Evolutionary conservation across 148 eudicot species (phyloP).

Genomic region (Rhododendron vialii): DNA sequence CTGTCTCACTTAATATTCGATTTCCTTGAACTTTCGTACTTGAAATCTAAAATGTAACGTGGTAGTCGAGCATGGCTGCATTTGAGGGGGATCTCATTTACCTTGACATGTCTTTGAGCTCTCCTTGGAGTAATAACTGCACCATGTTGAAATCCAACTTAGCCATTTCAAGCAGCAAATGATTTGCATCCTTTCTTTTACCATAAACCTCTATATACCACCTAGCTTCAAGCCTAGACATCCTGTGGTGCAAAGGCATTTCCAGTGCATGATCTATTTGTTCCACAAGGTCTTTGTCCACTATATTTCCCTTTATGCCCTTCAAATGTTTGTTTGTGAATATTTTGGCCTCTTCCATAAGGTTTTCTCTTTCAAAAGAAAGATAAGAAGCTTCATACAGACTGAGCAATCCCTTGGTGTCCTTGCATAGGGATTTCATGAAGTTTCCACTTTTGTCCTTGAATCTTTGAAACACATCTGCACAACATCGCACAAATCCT

Average conservation of each 20-base stretch:
- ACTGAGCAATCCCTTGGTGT: background rate
- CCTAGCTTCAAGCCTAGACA: background rate
- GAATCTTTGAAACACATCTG: no score
- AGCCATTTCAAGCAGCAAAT: conserved; percentile 19
- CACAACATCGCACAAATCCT: background rate
- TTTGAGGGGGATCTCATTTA: background rate
- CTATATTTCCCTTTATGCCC: background rate
- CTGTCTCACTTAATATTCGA: no score
- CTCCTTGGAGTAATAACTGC: conserved; percentile 8
- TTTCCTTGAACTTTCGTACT: no score
- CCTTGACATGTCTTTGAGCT: conserved; percentile 23
- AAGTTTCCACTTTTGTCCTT: no score
- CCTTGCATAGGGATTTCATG: background rate
- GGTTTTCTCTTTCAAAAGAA: background rate
- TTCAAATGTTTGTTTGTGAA: background rate
- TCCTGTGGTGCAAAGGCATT: background rate
- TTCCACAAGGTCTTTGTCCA: background rate
- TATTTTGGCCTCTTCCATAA: background rate
- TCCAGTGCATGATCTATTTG: background rate
- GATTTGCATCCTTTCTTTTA: background rate
- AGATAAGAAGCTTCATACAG: conserved; percentile 1
- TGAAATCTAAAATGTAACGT: background rate
- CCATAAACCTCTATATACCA: background rate
- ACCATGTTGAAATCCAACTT: conserved; percentile 20
- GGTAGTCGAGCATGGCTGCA: background rate